Evolutionary conservation across 2,329 filamentous ascomycete species (phyloP), one percentile per base, ranked within the genome.

Genomic region (Apiospora hydei): DNA sequence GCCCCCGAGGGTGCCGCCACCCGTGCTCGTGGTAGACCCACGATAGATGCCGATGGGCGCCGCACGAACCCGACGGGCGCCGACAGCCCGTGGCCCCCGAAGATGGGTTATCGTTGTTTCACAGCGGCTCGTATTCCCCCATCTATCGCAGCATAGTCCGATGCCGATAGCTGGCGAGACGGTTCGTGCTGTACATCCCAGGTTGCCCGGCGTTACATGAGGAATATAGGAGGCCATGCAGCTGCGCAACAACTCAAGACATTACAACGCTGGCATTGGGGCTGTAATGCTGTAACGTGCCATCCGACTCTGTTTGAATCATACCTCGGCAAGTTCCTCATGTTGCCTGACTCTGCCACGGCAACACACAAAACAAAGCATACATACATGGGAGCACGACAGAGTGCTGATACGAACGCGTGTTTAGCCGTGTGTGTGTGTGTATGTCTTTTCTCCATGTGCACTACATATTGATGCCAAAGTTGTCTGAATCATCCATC

Each of bases 321-420:
- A 30, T 64, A 14, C 18, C 34, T n/a, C 57, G 34, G 34, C 57
- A 64, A 41, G 21, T 41, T 11, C 34, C 34, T 41, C 26, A 34
- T 18, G 13, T 16, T 38, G 18, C 34, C 4, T 26, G 13, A 7
- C 34, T 41, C 57, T 41, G 30, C 21, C 57, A 64, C 18, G 18
- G 30, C 57, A 21, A 38, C 34, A 64, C 38, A 38, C 4, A 18
- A 13, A n/a, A 14, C 34, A 41, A 38, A 41, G n/a, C 30, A 61
- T 30, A 30, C 26, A 38, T 8, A 57, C 30, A 57, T 13, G 3
- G 3, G 30, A 41, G 57, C 18, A n/a, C 57, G 21, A 21, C 57
- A 64, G 30, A 24, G 57, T 30, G 57, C 18, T 64, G 57, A 64
- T 64, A 64, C 57, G 57, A 64, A 64, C 18, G 53, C 57, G 34